Evolutionary conservation across 1,284 basidiomycete species (phyloP).

Genomic region (Heimioporus retisporus): DNA sequence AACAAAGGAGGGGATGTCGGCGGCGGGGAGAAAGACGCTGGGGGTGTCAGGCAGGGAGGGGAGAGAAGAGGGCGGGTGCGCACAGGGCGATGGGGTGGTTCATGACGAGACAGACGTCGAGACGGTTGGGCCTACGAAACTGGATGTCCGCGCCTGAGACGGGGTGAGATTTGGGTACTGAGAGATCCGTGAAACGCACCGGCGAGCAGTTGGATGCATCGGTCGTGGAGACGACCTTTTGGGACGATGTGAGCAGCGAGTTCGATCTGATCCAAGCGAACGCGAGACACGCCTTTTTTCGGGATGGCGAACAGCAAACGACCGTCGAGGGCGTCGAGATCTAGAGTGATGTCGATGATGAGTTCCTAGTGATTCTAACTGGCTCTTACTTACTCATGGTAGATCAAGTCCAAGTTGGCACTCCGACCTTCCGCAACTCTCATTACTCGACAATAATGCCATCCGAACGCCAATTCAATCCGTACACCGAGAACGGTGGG

Average conservation of each 20-base stretch:
- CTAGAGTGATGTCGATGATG: conserved; percentile 36
- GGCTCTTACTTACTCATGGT: too few relatives aligned
- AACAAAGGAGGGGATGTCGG: conserved; percentile 99
- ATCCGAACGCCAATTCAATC: conserved; percentile 69
- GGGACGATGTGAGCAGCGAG: conserved; percentile 11
- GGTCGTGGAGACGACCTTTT: conserved; percentile 91
- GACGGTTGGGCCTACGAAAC: conserved; percentile 89
- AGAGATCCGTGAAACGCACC: conserved; percentile 50
- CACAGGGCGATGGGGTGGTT: conserved; percentile 96
- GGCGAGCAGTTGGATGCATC: conserved; percentile 88
- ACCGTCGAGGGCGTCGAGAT: conserved; percentile 61
- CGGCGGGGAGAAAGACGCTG: conserved; percentile 97
- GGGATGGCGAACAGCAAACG: conserved; percentile 96
- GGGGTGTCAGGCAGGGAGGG: too few relatives aligned
- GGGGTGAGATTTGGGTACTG: too few relatives aligned
- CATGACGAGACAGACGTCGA: conserved; percentile 93
- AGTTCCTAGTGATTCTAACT: too few relatives aligned
- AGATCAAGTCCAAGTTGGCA: too few relatives aligned
- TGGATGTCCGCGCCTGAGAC: conserved; percentile 93
- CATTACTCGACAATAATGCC: too few relatives aligned
- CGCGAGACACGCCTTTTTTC: conserved; percentile 83
- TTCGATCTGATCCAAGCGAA: too few relatives aligned
- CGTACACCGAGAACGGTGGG: conserved; percentile 93
- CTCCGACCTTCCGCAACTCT: too few relatives aligned
- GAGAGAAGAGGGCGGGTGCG: conserved; percentile 20